Conservation (phyloP, 1,284 basidiomycete genomes). For the Blastosporella zonata region DNA sequence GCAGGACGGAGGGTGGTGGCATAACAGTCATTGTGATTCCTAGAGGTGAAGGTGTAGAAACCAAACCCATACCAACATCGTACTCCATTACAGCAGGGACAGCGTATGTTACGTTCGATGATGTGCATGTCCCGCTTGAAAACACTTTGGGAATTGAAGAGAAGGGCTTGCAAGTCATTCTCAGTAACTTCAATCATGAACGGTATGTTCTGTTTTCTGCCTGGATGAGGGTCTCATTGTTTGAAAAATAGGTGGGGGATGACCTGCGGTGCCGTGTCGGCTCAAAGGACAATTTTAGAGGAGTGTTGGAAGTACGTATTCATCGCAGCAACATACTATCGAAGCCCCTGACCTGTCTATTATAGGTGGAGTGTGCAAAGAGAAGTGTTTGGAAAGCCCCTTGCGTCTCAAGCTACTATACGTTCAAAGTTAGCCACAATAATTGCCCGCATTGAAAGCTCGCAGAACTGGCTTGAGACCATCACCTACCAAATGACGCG, state of each 20-base stretch:
- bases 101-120: slow-evolving; percentile 85
- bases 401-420: slow-evolving; percentile 70
- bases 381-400: slow-evolving; percentile 69
- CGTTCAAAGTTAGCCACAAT: slow-evolving; percentile 69
- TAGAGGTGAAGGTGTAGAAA: slow-evolving; percentile 75
- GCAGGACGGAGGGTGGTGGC: slow-evolving; percentile 68
- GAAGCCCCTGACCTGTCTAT: background rate
- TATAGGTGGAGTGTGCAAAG: slow-evolving; percentile 59
- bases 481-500: slow-evolving; percentile 75
- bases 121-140: slow-evolving; percentile 81
- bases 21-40: slow-evolving; percentile 79
- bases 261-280: slow-evolving; percentile 34
- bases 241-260: slow-evolving; percentile 23
- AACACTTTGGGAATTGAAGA: slow-evolving; percentile 88
- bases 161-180: slow-evolving; percentile 82
- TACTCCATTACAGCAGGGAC: slow-evolving; percentile 80
- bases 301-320: slow-evolving; percentile 48
- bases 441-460: slow-evolving; percentile 68
- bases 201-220: slow-evolving; percentile 35
- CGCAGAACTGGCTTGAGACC: slow-evolving; percentile 71
- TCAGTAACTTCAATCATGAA: slow-evolving; percentile 72
- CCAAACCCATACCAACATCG: slow-evolving; percentile 82
- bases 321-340: background rate
- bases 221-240: background rate
- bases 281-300: slow-evolving; percentile 47